A percentile compares a stretch with the other conserved stretches of the same genome.
These are phyloP conservation scores for Diutina mesorugosa DNA, from an alignment of 1,139 yeast genomes.

Conservation along the genomic window DNA sequence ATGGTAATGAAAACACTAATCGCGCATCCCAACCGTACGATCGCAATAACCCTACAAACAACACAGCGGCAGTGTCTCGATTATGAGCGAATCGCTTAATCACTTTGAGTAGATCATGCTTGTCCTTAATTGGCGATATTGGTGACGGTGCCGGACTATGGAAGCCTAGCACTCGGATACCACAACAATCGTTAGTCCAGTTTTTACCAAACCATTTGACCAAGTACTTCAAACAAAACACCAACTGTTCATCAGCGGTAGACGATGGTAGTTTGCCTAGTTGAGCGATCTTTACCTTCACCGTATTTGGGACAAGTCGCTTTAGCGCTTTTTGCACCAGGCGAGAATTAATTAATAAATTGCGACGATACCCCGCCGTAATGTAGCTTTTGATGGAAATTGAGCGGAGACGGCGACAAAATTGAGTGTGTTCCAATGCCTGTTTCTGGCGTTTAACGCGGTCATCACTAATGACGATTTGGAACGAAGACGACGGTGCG, in stretches of 20 bases:
- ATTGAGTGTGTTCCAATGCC: background rate
- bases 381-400: slow-evolving; percentile 12
- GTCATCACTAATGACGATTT: background rate
- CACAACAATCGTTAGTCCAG: slow-evolving; percentile 20
- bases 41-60: slow-evolving; percentile 20
- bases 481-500: background rate
- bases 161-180: slow-evolving; percentile 21
- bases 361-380: slow-evolving; percentile 14
- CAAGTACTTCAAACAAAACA: slow-evolving; percentile 21
- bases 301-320: slow-evolving; percentile 15
- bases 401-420: background rate
- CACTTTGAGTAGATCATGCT: slow-evolving; percentile 9
- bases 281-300: slow-evolving; percentile 5
- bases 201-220: slow-evolving; percentile 27
- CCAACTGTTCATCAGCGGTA: slow-evolving; percentile 12
- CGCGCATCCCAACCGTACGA: slow-evolving; percentile 21
- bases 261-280: slow-evolving; percentile 1
- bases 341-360: slow-evolving; percentile 11
- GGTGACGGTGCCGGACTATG: slow-evolving; percentile 10
- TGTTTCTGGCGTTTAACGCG: background rate
- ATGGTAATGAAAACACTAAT: slow-evolving; percentile 22
- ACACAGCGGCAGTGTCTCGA: slow-evolving; percentile 25
- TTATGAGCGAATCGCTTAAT: slow-evolving; percentile 19
- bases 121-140: slow-evolving; percentile 6
- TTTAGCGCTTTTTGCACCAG: slow-evolving; percentile 13